These are phyloP conservation scores for Plasmodium berghei DNA, from an alignment of 169 alveolate species.

Conservation along the genomic window DNA sequence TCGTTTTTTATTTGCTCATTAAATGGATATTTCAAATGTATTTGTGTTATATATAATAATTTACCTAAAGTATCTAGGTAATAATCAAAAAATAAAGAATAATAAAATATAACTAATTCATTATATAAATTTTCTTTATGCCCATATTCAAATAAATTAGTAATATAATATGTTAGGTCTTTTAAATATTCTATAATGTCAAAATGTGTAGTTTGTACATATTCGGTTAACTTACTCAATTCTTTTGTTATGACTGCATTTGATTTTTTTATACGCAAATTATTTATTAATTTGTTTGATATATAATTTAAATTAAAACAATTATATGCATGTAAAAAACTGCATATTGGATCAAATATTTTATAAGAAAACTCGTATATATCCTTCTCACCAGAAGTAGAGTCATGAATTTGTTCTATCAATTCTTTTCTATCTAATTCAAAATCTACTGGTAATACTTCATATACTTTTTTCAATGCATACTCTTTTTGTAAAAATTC, in stretches of 20 bases:
- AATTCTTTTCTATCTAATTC: not conserved
- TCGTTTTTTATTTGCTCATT: not conserved
- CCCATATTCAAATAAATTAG: conserved; percentile 10
- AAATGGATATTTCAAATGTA: conserved; percentile 10
- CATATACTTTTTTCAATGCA: conserved; percentile 3
- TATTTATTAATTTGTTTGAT: conserved; percentile 5
- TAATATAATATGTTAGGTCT: conserved; percentile 19
- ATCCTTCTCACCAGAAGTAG: conserved; percentile 10
- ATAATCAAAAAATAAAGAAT: conserved; percentile 35
- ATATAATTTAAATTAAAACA: conserved; percentile 19
- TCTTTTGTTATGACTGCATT: not conserved
- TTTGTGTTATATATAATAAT: not conserved
- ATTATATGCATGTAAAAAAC: not conserved
- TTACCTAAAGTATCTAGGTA: conserved; percentile 1
- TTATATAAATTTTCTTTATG: conserved; percentile 2
- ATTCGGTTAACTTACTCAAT: conserved; percentile 6
- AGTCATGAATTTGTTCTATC: not conserved
- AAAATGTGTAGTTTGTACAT: not conserved
- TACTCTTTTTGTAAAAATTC: conserved; percentile 20
- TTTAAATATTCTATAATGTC: conserved; percentile 12
- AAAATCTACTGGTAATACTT: conserved; percentile 11
- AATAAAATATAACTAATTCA: conserved; percentile 22
- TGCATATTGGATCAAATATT: conserved; percentile 12
- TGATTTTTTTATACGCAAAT: not conserved
- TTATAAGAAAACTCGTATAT: conserved; percentile 15